Conservation (phyloP, 1,284 basidiomycete species). For the Garcileccinum viscosum region DNA sequence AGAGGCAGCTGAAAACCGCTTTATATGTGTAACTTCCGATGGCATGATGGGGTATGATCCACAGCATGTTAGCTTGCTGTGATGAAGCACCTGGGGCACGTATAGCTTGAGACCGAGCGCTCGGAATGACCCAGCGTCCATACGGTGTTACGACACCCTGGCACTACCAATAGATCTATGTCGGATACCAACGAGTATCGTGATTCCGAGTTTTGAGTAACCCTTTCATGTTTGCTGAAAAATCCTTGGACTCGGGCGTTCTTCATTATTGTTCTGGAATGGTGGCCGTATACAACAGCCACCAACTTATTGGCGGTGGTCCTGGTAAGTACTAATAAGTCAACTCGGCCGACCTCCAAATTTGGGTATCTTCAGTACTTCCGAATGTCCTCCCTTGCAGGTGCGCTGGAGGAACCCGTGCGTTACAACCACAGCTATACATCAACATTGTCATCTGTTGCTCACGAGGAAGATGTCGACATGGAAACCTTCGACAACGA, state of each 20-base stretch:
- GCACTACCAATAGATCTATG: conserved; percentile 2
- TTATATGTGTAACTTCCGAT: conserved; percentile 23
- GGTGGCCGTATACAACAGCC: conserved; percentile 25
- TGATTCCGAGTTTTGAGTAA: conserved; percentile 24
- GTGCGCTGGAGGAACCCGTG: conserved; percentile 41
- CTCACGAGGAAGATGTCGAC: conserved; percentile 47
- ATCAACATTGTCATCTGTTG: conserved; percentile 13
- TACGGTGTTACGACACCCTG: conserved; percentile 9
- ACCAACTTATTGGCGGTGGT: conserved; percentile 3
- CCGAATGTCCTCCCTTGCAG: conserved; percentile 49
- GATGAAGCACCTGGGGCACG: conserved; percentile 1
- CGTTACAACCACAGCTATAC: conserved; percentile 31
- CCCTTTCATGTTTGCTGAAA: neutral
- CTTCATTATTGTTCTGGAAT: conserved; percentile 30
- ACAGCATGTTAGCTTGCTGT: conserved; percentile 39
- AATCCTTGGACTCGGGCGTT: too few species aligned
- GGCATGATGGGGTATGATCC: neutral
- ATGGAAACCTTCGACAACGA: conserved; percentile 43
- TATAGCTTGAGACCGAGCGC: conserved; percentile 2
- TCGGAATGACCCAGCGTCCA: neutral
- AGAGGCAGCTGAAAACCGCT: neutral
- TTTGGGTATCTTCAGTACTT: conserved; percentile 18
- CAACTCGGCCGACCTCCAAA: too few species aligned
- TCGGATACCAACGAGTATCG: conserved; percentile 26
- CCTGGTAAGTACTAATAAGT: neutral